Conservation (phyloP, 2,329 filamentous ascomycete species). For the Mycosphaerella sp. region DNA sequence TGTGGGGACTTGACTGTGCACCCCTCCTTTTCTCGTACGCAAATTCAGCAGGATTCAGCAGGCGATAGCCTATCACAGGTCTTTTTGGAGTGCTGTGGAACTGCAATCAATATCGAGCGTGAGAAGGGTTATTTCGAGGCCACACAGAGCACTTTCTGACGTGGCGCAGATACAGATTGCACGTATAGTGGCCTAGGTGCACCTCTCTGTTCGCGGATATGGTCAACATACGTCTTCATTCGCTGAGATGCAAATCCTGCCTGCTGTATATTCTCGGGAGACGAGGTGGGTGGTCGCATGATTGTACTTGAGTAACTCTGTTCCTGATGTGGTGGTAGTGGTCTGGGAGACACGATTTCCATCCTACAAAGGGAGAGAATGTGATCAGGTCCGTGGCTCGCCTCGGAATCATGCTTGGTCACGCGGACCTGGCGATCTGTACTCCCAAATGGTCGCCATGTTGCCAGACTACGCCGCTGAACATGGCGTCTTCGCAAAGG, state of each 20-base stretch:
- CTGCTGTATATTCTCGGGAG: background rate
- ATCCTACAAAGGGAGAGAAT: background rate
- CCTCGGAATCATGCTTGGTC: background rate
- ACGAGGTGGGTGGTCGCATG: background rate
- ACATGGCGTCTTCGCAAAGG: constrained; percentile 1
- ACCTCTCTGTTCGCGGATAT: constrained; percentile 12
- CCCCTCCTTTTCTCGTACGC: too few relatives aligned
- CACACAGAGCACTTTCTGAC: background rate
- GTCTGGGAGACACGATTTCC: background rate
- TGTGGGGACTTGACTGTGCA: too few relatives aligned
- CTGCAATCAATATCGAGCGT: background rate
- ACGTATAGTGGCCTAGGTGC: background rate
- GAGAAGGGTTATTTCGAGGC: background rate
- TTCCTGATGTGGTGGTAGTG: background rate
- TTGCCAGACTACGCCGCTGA: background rate
- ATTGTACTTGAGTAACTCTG: background rate
- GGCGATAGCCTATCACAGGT: too few relatives aligned
- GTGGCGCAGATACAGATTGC: background rate
- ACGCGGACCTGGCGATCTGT: background rate
- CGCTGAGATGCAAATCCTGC: background rate
- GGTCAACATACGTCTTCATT: constrained; percentile 14
- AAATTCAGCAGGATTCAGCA: too few relatives aligned
- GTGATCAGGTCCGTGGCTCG: background rate
- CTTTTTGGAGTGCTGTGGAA: too few relatives aligned
- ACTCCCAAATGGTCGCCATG: background rate